A percentile compares a stretch with the other conserved stretches of the same genome.
These are phyloP conservation scores for Emmonsia crescens DNA, from an alignment of 2,329 filamentous ascomycete species.

Conservation along the genomic window DNA sequence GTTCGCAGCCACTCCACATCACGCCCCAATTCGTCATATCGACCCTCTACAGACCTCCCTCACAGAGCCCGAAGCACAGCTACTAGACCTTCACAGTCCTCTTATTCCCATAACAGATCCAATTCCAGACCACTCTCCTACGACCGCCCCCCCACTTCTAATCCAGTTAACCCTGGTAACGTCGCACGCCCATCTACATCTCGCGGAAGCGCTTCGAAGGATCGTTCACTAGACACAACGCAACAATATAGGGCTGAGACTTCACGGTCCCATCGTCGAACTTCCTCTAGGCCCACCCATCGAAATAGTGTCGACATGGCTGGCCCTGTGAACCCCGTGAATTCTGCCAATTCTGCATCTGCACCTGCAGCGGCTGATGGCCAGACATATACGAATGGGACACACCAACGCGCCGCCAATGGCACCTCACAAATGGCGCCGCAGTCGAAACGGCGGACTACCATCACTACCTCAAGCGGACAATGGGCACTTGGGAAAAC, in stretches of 20 bases:
- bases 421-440: slow-evolving; percentile 23
- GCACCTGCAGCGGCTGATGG: slow-evolving; percentile 44
- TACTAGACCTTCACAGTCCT: slow-evolving; percentile 29
- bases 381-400: slow-evolving; percentile 41
- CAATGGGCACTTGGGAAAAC: slow-evolving; percentile 96
- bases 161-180: slow-evolving; percentile 44
- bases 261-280: slow-evolving; percentile 36
- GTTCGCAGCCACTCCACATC: slow-evolving; percentile 42
- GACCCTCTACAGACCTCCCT: slow-evolving; percentile 32
- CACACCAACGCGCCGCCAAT: slow-evolving; percentile 24
- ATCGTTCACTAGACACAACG: slow-evolving; percentile 38
- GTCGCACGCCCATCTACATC: slow-evolving; percentile 46
- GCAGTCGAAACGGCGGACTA: slow-evolving; percentile 53
- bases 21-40: slow-evolving; percentile 35
- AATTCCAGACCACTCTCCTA: slow-evolving; percentile 32
- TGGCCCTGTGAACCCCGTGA: slow-evolving; percentile 22
- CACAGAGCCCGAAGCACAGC: slow-evolving; percentile 38
- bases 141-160: slow-evolving; percentile 37
- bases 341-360: slow-evolving; percentile 25
- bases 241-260: slow-evolving; percentile 45
- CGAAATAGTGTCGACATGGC: slow-evolving; percentile 36
- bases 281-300: slow-evolving; percentile 31
- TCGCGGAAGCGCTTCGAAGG: slow-evolving; percentile 55
- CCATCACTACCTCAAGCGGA: slow-evolving; percentile 79
- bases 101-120: slow-evolving; percentile 25